Percentiles rank a stretch among this genome's conserved stretches.
phyloP scores from a whole-genome alignment of 1,284 basidiomycete species.

The Papiliotrema terrestris region DNA sequence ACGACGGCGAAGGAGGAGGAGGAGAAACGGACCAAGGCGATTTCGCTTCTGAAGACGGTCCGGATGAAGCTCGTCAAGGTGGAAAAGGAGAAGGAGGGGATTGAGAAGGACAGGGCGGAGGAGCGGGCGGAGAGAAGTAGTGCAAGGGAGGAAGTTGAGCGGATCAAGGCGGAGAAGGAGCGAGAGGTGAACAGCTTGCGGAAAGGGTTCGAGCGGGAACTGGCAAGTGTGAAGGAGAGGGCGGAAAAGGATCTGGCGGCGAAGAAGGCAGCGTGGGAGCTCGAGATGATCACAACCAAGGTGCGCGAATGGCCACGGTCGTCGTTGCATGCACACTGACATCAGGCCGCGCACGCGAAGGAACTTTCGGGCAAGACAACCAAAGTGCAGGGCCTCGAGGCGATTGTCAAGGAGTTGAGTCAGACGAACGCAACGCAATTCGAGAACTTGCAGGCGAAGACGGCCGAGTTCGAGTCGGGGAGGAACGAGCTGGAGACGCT shows the following conservation, averaged over 20 bases:
- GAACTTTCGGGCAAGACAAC: slow-evolving; percentile 62
- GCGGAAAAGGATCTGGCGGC: slow-evolving; percentile 68
- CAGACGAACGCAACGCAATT: slow-evolving; percentile 73
- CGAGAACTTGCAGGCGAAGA: slow-evolving; percentile 74
- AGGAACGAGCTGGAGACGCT: slow-evolving; percentile 68
- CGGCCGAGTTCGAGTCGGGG: slow-evolving; percentile 80
- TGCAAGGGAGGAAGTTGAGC: slow-evolving; percentile 47
- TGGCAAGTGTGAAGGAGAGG: slow-evolving; percentile 59
- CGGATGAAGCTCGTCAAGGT: slow-evolving; percentile 85
- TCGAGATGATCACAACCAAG: slow-evolving; percentile 70
- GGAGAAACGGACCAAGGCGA: slow-evolving; percentile 90
- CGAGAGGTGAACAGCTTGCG: slow-evolving; percentile 63
- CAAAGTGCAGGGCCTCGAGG: slow-evolving; percentile 67
- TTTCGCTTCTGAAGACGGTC: slow-evolving; percentile 84
- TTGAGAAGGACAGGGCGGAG: slow-evolving; percentile 57
- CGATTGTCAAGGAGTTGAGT: slow-evolving; percentile 62
- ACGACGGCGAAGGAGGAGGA: slow-evolving; percentile 79
- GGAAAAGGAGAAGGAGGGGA: slow-evolving; percentile 84
- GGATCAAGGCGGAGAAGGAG: slow-evolving; percentile 61
- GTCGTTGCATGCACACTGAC: not conserved
- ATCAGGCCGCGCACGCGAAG: slow-evolving; percentile 64
- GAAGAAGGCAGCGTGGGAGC: slow-evolving; percentile 67
- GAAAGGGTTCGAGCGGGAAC: slow-evolving; percentile 73
- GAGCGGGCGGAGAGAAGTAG: slow-evolving; percentile 60
- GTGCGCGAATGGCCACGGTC: slow-evolving; percentile 49